Conservation (phyloP, 2,329 filamentous ascomycete genomes). For the Penicillium expansum region DNA sequence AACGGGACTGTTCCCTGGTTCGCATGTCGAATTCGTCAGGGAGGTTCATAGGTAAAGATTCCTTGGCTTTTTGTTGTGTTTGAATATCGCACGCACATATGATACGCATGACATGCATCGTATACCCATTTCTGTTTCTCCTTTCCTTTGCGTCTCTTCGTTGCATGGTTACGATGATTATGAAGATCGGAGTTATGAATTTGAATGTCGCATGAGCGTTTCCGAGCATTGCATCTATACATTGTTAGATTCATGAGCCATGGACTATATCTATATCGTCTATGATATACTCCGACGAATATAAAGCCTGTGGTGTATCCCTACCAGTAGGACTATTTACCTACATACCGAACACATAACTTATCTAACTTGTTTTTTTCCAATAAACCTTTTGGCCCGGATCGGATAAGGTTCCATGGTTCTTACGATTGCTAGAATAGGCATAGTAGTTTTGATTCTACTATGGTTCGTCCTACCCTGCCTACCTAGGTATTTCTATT, state of each 20-base stretch:
- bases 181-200: constrained; percentile 6
- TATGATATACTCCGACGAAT: neutral
- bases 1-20: constrained; percentile 75
- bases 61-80: neutral
- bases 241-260: neutral
- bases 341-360: neutral
- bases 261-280: neutral
- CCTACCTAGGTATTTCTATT: no score
- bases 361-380: no score
- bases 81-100: neutral
- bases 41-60: constrained; percentile 28
- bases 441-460: no score
- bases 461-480: no score
- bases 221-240: neutral
- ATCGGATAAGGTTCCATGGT: no score
- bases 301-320: neutral
- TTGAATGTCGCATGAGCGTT: neutral
- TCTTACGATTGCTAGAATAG: no score
- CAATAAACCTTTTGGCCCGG: no score
- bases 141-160: neutral
- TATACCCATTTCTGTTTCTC: neutral
- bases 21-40: constrained; percentile 62
- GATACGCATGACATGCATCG: neutral
- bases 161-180: constrained; percentile 4
- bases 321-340: neutral